Conservation (phyloP, 495 filamentous ascomycete species). For the Tuber brumale region DNA sequence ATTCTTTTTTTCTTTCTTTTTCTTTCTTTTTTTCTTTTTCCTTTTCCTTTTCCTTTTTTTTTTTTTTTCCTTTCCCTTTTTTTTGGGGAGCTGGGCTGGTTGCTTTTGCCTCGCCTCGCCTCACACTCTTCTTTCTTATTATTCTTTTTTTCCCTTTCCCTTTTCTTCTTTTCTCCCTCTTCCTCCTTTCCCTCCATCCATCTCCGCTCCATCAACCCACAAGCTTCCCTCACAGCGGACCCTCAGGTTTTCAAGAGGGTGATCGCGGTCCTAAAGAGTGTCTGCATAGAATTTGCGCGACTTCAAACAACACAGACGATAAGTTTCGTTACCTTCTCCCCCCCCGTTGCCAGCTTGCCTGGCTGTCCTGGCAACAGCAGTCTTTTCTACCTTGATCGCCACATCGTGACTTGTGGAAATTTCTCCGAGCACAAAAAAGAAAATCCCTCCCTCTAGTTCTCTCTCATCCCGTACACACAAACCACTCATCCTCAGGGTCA, state of each 20-base stretch:
- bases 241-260: constrained; percentile 41
- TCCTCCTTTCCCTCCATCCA: constrained; percentile 28
- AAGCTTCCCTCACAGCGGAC: constrained; percentile 38
- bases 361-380: constrained; percentile 43
- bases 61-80: constrained; percentile 1
- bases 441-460: constrained; percentile 14
- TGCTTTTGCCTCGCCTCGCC: constrained; percentile 17
- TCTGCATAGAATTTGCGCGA: constrained; percentile 38
- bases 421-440: constrained; percentile 20
- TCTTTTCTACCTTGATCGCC: constrained; percentile 34
- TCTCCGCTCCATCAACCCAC: constrained; percentile 36
- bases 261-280: constrained; percentile 40
- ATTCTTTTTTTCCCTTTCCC: constrained; percentile 28
- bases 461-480: neutral
- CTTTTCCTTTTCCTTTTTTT: constrained; percentile 8
- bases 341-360: constrained; percentile 42
- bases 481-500: neutral
- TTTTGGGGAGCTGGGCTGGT: constrained; percentile 7
- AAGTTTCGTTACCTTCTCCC: constrained; percentile 42
- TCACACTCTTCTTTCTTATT: constrained; percentile 20
- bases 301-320: constrained; percentile 22
- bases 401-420: constrained; percentile 16
- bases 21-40: constrained; percentile 5
- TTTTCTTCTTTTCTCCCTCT: constrained; percentile 28
- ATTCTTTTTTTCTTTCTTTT: neutral